These are phyloP conservation scores for Pseudopyrenochaeta lycopersici DNA, from an alignment of 2,329 filamentous ascomycete genomes.

Conservation along the genomic window DNA sequence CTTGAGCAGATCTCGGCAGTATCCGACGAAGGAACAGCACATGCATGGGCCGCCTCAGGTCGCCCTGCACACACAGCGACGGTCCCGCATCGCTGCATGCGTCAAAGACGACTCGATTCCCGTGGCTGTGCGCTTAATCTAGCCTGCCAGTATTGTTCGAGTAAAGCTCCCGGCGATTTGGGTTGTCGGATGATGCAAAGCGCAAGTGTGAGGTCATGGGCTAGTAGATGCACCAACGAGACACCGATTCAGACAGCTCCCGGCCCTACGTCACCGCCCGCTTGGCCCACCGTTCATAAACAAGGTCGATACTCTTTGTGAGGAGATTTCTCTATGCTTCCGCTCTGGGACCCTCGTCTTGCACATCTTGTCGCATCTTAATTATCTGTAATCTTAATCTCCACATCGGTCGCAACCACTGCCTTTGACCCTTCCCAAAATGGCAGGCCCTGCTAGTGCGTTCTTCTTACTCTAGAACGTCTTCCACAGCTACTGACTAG, in stretches of 20 bases:
- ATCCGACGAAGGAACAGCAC: conserved; percentile 11
- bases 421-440: conserved; percentile 2
- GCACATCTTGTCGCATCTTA: conserved; percentile 5
- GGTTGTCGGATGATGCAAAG: conserved; percentile 26
- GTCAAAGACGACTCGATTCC: not conserved
- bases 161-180: conserved; percentile 8
- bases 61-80: too few relatives aligned
- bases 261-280: conserved; percentile 21
- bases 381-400: conserved; percentile 17
- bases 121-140: not conserved
- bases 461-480: conserved; percentile 9
- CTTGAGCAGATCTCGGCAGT: conserved; percentile 20
- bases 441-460: conserved; percentile 28
- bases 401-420: not conserved
- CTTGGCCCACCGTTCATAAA: conserved; percentile 24
- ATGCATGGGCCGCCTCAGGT: too few relatives aligned
- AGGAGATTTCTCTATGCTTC: conserved; percentile 4
- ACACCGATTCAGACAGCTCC: conserved; percentile 8
- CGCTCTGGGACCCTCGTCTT: conserved; percentile 1
- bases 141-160: conserved; percentile 6
- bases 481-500: not conserved
- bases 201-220: conserved; percentile 20
- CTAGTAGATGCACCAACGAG: conserved; percentile 4
- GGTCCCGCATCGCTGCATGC: conserved; percentile 4
- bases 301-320: conserved; percentile 14